These are phyloP conservation scores for Prunus mume DNA, from an alignment of 306 rosid genomes.

Conservation along the genomic window DNA sequence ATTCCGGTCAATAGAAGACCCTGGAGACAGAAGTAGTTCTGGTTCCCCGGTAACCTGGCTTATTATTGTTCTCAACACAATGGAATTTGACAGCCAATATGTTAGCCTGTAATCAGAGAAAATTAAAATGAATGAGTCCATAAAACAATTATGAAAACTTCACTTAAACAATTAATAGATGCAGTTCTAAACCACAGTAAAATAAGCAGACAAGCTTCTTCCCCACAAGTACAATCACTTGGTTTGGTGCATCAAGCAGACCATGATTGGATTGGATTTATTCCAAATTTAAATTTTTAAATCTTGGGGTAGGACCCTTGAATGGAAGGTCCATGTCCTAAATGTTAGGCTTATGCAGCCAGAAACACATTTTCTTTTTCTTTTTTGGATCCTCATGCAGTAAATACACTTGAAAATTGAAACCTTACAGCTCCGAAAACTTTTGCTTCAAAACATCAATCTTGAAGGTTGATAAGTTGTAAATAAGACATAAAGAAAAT, in stretches of 20 bases:
- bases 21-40: constrained; percentile 33
- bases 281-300: constrained; percentile 9
- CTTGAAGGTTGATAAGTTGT: not conserved
- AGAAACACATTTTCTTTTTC: not conserved
- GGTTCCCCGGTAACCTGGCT: constrained; percentile 45
- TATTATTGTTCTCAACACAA: constrained; percentile 74
- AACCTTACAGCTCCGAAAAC: constrained; percentile 1
- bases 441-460: constrained; percentile 11
- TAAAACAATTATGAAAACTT: not conserved
- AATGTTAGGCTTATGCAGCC: not conserved
- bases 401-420: not conserved
- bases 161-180: not conserved
- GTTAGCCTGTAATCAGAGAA: constrained; percentile 61
- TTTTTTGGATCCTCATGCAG: not conserved
- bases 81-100: constrained; percentile 83
- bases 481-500: constrained; percentile 8
- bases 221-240: constrained; percentile 6
- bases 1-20: constrained; percentile 46
- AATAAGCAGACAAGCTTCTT: constrained; percentile 22
- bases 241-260: constrained; percentile 14
- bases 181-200: constrained; percentile 15
- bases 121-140: constrained; percentile 22
- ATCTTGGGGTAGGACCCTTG: not conserved
- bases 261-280: not conserved
- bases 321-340: constrained; percentile 17